Percentiles rank a stretch among this genome's conserved stretches.
Evolutionary conservation across 805 yeast genomes (phyloP).

Genomic region (Nematodospora valgi): DNA sequence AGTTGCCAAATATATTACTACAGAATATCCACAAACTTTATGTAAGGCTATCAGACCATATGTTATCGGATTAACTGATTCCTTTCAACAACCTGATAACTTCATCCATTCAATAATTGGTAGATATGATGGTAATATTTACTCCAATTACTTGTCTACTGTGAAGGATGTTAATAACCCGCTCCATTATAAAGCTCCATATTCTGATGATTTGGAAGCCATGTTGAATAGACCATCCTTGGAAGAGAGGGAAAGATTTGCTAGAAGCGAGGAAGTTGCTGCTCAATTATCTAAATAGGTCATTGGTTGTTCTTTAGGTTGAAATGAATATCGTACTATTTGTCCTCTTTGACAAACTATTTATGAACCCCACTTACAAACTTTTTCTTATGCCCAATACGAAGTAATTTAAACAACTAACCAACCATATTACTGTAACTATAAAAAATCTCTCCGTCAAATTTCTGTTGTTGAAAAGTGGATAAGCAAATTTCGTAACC

Average conservation of each 20-base stretch:
- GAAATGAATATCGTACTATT: conserved; percentile 1
- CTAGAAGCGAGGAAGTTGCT: conserved; percentile 15
- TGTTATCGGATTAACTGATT: conserved; percentile 76
- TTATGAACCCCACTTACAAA: background rate
- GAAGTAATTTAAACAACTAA: conserved; percentile 7
- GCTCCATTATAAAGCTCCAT: conserved; percentile 56
- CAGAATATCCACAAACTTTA: conserved; percentile 23
- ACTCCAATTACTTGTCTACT: conserved; percentile 65
- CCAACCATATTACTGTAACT: conserved; percentile 4
- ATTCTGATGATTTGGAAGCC: conserved; percentile 36
- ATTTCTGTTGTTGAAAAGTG: conserved; percentile 6
- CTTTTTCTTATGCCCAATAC: background rate
- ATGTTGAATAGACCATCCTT: conserved; percentile 33
- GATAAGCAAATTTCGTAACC: conserved; percentile 10
- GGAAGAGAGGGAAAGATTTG: conserved; percentile 32
- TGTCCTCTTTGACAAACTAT: background rate
- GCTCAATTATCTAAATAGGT: conserved; percentile 7
- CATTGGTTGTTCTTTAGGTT: background rate
- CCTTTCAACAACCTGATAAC: conserved; percentile 78
- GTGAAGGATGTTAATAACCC: conserved; percentile 52
- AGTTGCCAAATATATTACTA: conserved; percentile 10
- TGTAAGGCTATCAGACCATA: conserved; percentile 47
- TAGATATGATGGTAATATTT: conserved; percentile 75
- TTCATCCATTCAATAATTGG: conserved; percentile 84
- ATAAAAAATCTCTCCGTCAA: conserved; percentile 4